Conservation (phyloP, 257 asterid species). For the Hygrophila difformis region DNA sequence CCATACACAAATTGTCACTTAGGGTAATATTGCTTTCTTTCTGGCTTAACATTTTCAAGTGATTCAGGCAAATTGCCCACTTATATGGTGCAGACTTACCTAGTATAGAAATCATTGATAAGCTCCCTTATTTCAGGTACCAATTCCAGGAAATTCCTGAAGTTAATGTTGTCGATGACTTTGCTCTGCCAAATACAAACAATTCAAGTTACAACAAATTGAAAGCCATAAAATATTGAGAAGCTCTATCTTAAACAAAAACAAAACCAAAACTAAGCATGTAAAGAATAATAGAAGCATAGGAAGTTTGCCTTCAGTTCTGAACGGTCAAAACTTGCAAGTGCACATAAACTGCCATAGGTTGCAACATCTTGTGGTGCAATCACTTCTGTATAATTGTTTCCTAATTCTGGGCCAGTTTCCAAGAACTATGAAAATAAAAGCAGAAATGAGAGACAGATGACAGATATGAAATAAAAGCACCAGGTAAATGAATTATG, state of each 20-base stretch:
- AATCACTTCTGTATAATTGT: constrained; percentile 71
- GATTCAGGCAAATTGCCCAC: too few relatives aligned
- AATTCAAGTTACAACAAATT: constrained; percentile 3
- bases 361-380: constrained; percentile 97
- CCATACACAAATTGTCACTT: too few relatives aligned
- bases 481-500: too few relatives aligned
- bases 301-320: constrained; percentile 63
- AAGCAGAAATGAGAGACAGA: background rate
- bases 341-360: constrained; percentile 96
- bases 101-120: constrained; percentile 84
- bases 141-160: constrained; percentile 86
- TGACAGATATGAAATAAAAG: too few relatives aligned
- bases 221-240: constrained; percentile 5
- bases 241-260: background rate
- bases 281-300: background rate
- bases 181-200: constrained; percentile 50
- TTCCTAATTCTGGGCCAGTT: constrained; percentile 75
- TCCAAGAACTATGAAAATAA: constrained; percentile 70
- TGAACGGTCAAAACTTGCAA: constrained; percentile 90
- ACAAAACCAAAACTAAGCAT: too few relatives aligned
- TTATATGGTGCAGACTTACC: constrained; percentile 30
- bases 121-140: constrained; percentile 96
- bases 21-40: too few relatives aligned
- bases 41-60: too few relatives aligned
- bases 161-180: constrained; percentile 85